phyloP scores from a whole-genome alignment of 352 stramenopile species.

The Phytopythium boreale region DNA sequence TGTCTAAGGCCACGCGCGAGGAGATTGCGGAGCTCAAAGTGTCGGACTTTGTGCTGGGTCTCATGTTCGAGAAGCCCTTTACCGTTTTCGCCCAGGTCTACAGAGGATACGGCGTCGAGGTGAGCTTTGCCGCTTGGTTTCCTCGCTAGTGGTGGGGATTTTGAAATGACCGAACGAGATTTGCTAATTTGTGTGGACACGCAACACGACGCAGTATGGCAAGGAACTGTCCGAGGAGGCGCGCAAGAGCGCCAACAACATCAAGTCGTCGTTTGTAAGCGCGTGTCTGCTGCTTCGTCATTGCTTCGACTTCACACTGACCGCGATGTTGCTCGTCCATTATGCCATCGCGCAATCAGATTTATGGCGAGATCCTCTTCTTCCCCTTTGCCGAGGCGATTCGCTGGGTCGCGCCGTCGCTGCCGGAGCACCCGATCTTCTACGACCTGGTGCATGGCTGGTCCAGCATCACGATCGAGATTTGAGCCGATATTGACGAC shows the following conservation, averaged over 20 bases:
- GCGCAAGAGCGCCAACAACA: constrained; percentile 69
- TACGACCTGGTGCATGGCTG: constrained; percentile 64
- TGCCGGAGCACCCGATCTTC: constrained; percentile 73
- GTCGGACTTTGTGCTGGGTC: constrained; percentile 73
- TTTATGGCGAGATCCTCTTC: constrained; percentile 85
- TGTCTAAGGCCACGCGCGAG: constrained; percentile 42
- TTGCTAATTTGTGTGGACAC: background rate
- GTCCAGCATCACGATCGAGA: background rate
- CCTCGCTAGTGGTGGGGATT: background rate
- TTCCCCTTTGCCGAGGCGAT: constrained; percentile 82
- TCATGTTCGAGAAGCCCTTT: constrained; percentile 80
- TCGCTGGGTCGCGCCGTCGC: constrained; percentile 49
- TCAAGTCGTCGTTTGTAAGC: constrained; percentile 78
- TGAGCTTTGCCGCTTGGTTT: constrained; percentile 9
- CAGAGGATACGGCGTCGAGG: constrained; percentile 59
- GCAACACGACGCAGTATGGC: constrained; percentile 41
- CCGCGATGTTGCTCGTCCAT: background rate
- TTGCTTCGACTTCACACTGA: background rate
- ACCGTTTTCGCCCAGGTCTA: constrained; percentile 58
- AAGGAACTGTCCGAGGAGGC: constrained; percentile 83
- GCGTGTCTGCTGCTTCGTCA: background rate
- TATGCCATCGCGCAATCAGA: constrained; percentile 23
- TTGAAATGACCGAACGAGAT: background rate
- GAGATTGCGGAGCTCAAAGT: constrained; percentile 77
- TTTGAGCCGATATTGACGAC: constrained; percentile 3